Base-by-base conservation (phyloP, 768 basidiomycete genomes). In the Xanthoconium stramineum region DNA sequence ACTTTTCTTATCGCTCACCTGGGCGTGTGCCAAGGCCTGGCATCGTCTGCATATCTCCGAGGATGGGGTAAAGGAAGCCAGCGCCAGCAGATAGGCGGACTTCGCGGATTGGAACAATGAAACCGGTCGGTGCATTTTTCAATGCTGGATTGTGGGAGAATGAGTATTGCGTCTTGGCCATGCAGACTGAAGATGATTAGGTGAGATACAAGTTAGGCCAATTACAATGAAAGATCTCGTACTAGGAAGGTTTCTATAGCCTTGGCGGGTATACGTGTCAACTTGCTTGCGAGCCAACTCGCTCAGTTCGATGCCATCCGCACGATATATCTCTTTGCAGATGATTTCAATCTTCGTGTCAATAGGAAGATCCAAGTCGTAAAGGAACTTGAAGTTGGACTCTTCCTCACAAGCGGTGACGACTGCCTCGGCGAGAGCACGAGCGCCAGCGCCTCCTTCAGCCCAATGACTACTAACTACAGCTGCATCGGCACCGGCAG, bases 21-120 rank as follows among this genome's bases (percentile, higher is more conserved):
- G 94, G 94, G 57, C 94, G 85, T 56, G 93, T 97, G 28, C 87
- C 91, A 40, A 97, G 82, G 62, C 94, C 96, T 43, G 96, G 96
- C 93, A 99, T 96, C 53, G 94, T 98, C 71, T 92, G 89, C 91
- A 99, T 98, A 71, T 95, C 93, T 38, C 91, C 92, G n/a, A 91
- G 79, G 59, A 98, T 82, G 24, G 96, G 95, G 73, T 95, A 97
- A 60, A 98, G 75, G 85, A 98, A 98, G 28, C 92, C 92, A 55
- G 95, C 94, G 42, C 96, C 96, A 6, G 94, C 97, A 8, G 91
- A 90, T 20, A 96, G 75, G 46, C 90, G 80, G 45, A 98, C 90
- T 53, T 86, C 84, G 33, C 91, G 85, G 69, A 99, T 93, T 28
- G 95, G 94, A 56, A 98, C 77, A 10, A 85, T 94, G 77, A 99